These are phyloP conservation scores for Hanseniaspora guilliermondii DNA, from an alignment of 805 yeast genomes.

Conservation along the genomic window DNA sequence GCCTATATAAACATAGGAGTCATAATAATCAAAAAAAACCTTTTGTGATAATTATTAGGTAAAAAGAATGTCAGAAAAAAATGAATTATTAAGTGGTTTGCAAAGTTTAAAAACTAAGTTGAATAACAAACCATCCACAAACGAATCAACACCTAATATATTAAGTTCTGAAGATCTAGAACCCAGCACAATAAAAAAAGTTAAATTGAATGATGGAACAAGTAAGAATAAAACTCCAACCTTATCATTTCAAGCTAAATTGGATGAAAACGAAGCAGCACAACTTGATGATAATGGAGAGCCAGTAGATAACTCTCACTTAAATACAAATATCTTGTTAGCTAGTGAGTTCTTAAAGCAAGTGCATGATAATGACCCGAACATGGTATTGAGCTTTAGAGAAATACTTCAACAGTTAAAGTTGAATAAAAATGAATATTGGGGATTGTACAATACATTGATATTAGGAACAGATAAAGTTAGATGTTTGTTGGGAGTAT, in stretches of 20 bases:
- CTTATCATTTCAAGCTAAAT: slow-evolving; percentile 6
- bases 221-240: not conserved
- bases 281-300: slow-evolving; percentile 3
- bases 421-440: slow-evolving; percentile 53
- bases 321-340: slow-evolving; percentile 74
- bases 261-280: not conserved
- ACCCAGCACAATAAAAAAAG: not conserved
- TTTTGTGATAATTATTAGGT: not conserved
- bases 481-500: slow-evolving; percentile 52
- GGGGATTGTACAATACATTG: slow-evolving; percentile 50
- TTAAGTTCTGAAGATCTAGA: not conserved
- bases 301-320: slow-evolving; percentile 24
- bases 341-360: slow-evolving; percentile 70
- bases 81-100: slow-evolving; percentile 4
- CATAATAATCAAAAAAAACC: not conserved
- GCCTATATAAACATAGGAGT: too few relatives aligned
- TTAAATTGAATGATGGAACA: slow-evolving; percentile 4
- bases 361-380: slow-evolving; percentile 41
- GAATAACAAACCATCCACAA: not conserved
- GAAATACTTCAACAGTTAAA: slow-evolving; percentile 43
- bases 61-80: slow-evolving; percentile 2
- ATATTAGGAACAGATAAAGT: slow-evolving; percentile 31
- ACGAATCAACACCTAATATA: not conserved
- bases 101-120: slow-evolving; percentile 7
- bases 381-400: slow-evolving; percentile 79